phyloP scores from a whole-genome alignment of 192 early-diverging fungal species.

The Coemansia sp. region DNA sequence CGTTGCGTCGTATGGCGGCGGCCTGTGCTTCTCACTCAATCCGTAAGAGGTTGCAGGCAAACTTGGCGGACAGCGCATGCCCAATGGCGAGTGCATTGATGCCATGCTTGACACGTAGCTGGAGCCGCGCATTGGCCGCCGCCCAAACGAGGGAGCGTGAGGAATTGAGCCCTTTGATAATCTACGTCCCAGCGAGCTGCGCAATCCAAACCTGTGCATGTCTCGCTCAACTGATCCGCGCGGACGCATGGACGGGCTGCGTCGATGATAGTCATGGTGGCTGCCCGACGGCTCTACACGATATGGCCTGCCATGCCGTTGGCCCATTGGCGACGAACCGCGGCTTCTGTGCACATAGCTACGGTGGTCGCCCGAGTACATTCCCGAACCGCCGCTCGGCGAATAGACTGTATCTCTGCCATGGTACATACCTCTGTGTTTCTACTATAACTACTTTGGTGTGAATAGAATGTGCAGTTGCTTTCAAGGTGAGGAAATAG shows the following conservation, averaged over 20 bases:
- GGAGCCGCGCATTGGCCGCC: constrained; percentile 9
- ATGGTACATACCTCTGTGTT: neutral
- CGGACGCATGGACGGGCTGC: constrained; percentile 17
- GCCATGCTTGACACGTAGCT: constrained; percentile 16
- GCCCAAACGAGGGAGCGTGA: constrained; percentile 27
- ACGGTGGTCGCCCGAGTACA: constrained; percentile 8
- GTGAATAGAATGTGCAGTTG: neutral
- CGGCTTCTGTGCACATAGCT: constrained; percentile 12
- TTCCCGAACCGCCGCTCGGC: constrained; percentile 12
- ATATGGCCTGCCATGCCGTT: constrained; percentile 15
- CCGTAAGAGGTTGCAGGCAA: neutral
- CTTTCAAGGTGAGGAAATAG: neutral
- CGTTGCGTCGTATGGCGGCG: constrained; percentile 29
- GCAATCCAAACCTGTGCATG: constrained; percentile 10
- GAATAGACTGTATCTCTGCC: constrained; percentile 14
- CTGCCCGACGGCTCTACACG: constrained; percentile 17
- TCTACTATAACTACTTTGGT: too few species aligned
- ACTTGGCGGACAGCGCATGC: constrained; percentile 8
- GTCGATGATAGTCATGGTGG: constrained; percentile 33
- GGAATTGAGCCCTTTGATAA: constrained; percentile 20
- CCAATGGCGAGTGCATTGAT: constrained; percentile 20
- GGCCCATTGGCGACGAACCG: constrained; percentile 18
- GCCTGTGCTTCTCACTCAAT: constrained; percentile 29
- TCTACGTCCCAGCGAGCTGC: constrained; percentile 11
- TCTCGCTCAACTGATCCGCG: constrained; percentile 12